phyloP scores from a whole-genome alignment of 352 stramenopile species.

The Globisporangium iwayamae region DNA sequence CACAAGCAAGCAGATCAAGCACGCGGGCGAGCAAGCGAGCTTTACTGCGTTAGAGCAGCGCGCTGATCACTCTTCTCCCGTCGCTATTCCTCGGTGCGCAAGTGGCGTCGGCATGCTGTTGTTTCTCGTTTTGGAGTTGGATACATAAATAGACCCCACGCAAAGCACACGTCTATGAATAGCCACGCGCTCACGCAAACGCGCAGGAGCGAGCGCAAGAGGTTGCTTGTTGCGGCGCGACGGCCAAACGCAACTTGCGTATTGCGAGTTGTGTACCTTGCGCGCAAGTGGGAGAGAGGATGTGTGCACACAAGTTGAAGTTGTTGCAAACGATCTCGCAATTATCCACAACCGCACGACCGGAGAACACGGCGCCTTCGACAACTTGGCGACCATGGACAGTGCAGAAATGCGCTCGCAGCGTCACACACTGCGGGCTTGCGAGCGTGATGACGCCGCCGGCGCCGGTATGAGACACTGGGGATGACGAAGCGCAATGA shows the following conservation, averaged over 20 bases:
- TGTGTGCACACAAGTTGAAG: conserved; percentile 4
- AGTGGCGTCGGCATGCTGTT: neutral
- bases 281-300: neutral
- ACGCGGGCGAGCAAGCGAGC: neutral
- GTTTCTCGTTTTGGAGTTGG: neutral
- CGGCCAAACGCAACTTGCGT: neutral
- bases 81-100: neutral
- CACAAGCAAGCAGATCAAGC: neutral
- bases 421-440: neutral
- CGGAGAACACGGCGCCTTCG: neutral
- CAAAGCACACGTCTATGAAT: neutral
- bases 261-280: neutral
- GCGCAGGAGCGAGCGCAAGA: neutral
- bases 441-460: neutral
- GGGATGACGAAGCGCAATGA: neutral
- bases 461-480: neutral
- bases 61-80: neutral
- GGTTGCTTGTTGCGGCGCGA: neutral
- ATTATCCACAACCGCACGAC: conserved; percentile 1
- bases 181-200: neutral
- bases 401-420: neutral
- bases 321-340: neutral
- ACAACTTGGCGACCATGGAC: conserved; percentile 8
- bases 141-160: neutral
- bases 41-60: neutral